Base-by-base conservation (phyloP, 169 alveolate genomes). In the Perkinsus olseni region DNA sequence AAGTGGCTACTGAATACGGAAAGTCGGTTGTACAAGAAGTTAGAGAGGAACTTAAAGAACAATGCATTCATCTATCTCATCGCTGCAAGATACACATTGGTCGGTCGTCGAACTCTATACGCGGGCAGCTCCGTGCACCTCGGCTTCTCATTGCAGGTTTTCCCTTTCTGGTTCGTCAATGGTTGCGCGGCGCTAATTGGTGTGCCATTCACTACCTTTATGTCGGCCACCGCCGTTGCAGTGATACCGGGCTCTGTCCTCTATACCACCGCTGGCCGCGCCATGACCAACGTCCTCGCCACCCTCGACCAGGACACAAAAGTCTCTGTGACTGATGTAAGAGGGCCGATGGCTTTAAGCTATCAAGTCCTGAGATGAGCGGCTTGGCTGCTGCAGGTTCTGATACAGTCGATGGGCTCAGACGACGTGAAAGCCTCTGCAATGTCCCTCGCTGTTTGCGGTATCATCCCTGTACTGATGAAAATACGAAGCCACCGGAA, bases 141-240 rank as follows among this genome's bases (percentile, higher is more conserved):
- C n/a, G n/a, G n/a, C n/a, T n/a, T n/a, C n/a, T n/a, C n/a, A n/a
- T n/a, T n/a, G n/a, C 62, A 45, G 62, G 62, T 45, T 6, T 91
- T 91, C 39, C 92, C 92, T 3, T 91, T 91, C 92, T 91, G 92
- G 92, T 91, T 91, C 34, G 92, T 91, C 0, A 91, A 91, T 34
- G 40, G 62, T 1, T 38, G 50, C 4, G 11, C 62, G 0, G 92
- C 92, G 50, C 38, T 91, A 21, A n/a, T 91, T 24, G 92, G 62
- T 21, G 92, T 91, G 36, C 40, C 92, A 6, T 91, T 91, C 39
- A 8, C 48, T 38, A 91, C 92, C 37, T 91, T 91, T 31, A 36
- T 91, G 92, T 31, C 40, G 34, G 92, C 92, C 36, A 91, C 92
- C 10, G 28, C n/a, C 11, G 28, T 91, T 11, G 28, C 48, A 39